Percentiles rank a stretch among this genome's conserved stretches.
These are phyloP conservation scores for Verruconis gallopava DNA, from an alignment of 2,329 filamentous ascomycete genomes.

Conservation along the genomic window DNA sequence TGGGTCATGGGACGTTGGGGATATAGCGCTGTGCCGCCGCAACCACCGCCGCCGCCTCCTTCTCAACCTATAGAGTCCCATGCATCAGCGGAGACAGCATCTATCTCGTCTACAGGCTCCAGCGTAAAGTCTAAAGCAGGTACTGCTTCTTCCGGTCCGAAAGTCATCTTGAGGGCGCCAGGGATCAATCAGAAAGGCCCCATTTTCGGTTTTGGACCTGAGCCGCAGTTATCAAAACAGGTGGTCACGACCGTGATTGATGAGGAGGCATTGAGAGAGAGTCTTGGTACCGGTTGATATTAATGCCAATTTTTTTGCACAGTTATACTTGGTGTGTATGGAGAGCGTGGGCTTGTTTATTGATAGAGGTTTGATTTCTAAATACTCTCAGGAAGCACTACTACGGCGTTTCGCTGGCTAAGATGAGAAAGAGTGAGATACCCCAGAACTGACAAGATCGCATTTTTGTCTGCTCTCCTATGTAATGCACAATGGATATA, in stretches of 20 bases:
- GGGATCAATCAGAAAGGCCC: slow-evolving; percentile 27
- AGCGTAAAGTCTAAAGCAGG: slow-evolving; percentile 18
- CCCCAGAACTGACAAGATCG: too few relatives aligned
- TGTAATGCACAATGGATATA: too few relatives aligned
- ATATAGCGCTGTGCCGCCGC: slow-evolving; percentile 15
- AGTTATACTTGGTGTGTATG: too few relatives aligned
- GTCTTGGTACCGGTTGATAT: neutral
- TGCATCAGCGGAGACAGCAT: slow-evolving; percentile 38
- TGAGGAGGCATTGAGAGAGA: slow-evolving; percentile 24
- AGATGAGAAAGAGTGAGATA: too few relatives aligned
- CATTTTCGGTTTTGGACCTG: slow-evolving; percentile 24
- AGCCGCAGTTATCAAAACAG: slow-evolving; percentile 21
- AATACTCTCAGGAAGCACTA: too few relatives aligned
- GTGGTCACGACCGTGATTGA: slow-evolving; percentile 21
- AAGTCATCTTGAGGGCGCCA: slow-evolving; percentile 16
- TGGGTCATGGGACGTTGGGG: slow-evolving; percentile 56
- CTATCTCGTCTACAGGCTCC: slow-evolving; percentile 22
- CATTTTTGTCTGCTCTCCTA: too few relatives aligned
- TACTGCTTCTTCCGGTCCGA: neutral
- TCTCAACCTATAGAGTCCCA: slow-evolving; percentile 31
- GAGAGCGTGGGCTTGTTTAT: too few relatives aligned
- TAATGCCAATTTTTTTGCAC: too few relatives aligned
- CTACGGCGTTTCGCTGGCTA: too few relatives aligned
- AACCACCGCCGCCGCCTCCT: slow-evolving; percentile 25
- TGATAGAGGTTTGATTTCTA: too few relatives aligned